These are phyloP conservation scores for Sindora glabra DNA, from an alignment of 306 rosid species.

Conservation along the genomic window DNA sequence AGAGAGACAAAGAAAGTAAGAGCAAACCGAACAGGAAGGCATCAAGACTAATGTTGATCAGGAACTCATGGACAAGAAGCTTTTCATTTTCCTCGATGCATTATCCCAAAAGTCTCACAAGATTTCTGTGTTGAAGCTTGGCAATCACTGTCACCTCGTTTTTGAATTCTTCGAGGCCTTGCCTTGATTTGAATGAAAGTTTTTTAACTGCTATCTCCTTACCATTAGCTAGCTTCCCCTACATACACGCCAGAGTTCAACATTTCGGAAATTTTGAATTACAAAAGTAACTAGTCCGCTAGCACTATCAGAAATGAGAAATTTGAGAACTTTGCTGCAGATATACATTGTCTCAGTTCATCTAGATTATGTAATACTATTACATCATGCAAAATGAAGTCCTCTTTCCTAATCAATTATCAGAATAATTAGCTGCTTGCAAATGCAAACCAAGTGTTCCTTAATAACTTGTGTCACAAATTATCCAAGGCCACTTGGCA, in stretches of 20 bases:
- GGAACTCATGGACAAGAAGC: conserved; percentile 49
- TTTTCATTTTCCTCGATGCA: conserved; percentile 48
- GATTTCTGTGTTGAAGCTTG: conserved; percentile 62
- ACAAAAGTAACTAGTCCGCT: neutral
- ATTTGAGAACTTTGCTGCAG: no score
- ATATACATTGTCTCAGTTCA: no score
- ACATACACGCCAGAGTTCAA: conserved; percentile 51
- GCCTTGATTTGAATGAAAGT: conserved; percentile 50
- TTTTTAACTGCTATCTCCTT: conserved; percentile 57
- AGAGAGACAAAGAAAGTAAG: neutral
- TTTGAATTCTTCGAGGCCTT: conserved; percentile 55
- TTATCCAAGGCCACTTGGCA: neutral
- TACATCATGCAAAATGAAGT: no score
- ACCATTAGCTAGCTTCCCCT: conserved; percentile 48
- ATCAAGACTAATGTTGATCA: conserved; percentile 63
- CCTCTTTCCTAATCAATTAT: no score
- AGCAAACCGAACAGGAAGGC: conserved; percentile 45
- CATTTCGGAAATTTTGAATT: neutral
- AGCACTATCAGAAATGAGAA: no score
- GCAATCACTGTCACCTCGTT: conserved; percentile 50
- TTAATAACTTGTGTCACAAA: neutral
- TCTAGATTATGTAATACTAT: no score
- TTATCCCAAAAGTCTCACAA: conserved; percentile 57
- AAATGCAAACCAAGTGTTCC: neutral
- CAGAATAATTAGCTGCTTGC: no score